Percentiles rank a stretch among this genome's conserved stretches.
Conservation (phyloP, 345 rosid species). For the Microcos paniculata region DNA sequence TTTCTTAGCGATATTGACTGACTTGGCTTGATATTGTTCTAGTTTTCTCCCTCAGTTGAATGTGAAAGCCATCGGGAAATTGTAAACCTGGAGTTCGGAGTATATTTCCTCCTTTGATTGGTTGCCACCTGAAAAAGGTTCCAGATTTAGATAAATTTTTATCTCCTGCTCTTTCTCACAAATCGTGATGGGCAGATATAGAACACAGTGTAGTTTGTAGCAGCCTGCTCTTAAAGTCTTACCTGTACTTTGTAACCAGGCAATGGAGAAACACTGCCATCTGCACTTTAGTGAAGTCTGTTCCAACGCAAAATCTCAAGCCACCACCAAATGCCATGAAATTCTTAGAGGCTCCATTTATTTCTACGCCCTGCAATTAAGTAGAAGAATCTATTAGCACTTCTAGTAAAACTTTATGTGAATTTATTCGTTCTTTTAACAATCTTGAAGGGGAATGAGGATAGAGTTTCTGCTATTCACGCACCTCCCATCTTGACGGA, state of each 20-base stretch:
- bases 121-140: constrained; percentile 58
- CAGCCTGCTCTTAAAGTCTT: constrained; percentile 17
- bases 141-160: constrained; percentile 15
- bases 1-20: not conserved
- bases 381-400: not conserved
- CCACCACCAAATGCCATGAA: constrained; percentile 99
- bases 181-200: not conserved
- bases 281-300: constrained; percentile 87
- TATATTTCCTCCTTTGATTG: constrained; percentile 69
- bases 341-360: constrained; percentile 58
- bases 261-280: constrained; percentile 83
- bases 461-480: constrained; percentile 21
- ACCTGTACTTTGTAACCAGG: constrained; percentile 88
- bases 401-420: not conserved
- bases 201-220: not conserved
- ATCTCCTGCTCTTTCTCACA: not conserved
- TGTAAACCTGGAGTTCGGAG: constrained; percentile 83
- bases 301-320: constrained; percentile 93
- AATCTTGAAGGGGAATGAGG: not conserved
- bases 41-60: constrained; percentile 51
- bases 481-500: constrained; percentile 93
- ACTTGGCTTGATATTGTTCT: constrained; percentile 15
- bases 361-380: constrained; percentile 51
- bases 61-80: constrained; percentile 75
- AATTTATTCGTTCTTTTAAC: constrained; percentile 10